A percentile compares a stretch with the other conserved stretches of the same genome.
phyloP scores from a whole-genome alignment of 257 asterid genomes.

The Vinca minor region DNA sequence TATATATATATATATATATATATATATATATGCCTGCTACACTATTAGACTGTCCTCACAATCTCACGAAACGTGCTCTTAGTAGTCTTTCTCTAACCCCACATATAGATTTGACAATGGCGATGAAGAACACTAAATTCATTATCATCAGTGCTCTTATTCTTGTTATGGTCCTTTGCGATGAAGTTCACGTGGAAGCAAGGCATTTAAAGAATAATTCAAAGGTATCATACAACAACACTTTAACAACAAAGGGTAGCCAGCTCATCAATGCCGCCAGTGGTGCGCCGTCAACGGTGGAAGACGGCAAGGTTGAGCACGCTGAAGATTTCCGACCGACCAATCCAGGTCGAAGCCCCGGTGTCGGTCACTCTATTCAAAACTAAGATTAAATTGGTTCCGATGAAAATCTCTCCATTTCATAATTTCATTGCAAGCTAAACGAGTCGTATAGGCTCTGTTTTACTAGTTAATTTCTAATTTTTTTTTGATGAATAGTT shows the following conservation, averaged over 20 bases:
- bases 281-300: neutral
- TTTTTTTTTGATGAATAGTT: too few species aligned
- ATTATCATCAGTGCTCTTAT: conserved; percentile 7
- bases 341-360: conserved; percentile 33
- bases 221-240: neutral
- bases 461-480: too few species aligned
- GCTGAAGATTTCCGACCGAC: conserved; percentile 24
- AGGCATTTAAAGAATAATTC: conserved; percentile 21
- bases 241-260: neutral
- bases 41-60: too few species aligned
- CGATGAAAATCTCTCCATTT: neutral
- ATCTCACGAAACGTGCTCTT: too few species aligned
- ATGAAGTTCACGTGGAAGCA: conserved; percentile 24
- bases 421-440: neutral
- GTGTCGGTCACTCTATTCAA: conserved; percentile 28
- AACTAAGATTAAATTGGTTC: neutral
- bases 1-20: too few species aligned
- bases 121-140: conserved; percentile 1
- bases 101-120: neutral
- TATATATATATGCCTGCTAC: too few species aligned
- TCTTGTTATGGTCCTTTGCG: conserved; percentile 17
- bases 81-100: too few species aligned
- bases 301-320: conserved; percentile 13
- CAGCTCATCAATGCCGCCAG: too few species aligned
- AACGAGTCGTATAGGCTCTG: neutral